phyloP scores from a whole-genome alignment of 352 stramenopile genomes.

The Salisapilia sapeloensis region DNA sequence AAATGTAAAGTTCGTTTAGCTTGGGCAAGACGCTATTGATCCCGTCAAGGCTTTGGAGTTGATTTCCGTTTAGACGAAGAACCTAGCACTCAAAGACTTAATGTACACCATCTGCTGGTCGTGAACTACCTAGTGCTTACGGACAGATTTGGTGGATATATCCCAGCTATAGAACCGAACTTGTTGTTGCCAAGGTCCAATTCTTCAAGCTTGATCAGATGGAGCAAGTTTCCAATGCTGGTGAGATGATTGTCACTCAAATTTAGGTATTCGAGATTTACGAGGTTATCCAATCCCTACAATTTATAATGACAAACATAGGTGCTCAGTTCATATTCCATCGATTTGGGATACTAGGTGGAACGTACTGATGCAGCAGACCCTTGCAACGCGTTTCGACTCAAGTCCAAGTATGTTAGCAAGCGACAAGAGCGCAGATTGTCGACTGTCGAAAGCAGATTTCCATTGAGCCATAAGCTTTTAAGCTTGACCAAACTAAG shows the following conservation, averaged over 20 bases:
- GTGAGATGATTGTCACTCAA: slow-evolving; percentile 37
- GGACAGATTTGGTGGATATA: slow-evolving; percentile 28
- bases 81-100: slow-evolving; percentile 7
- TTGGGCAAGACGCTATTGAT: slow-evolving; percentile 14
- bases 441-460: slow-evolving; percentile 25
- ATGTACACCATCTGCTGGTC: neutral
- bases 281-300: slow-evolving; percentile 33
- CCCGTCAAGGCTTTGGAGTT: slow-evolving; percentile 18
- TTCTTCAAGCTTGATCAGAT: slow-evolving; percentile 56
- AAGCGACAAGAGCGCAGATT: slow-evolving; percentile 29
- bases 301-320: neutral
- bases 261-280: slow-evolving; percentile 42
- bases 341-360: neutral
- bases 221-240: slow-evolving; percentile 30
- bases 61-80: slow-evolving; percentile 20
- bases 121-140: slow-evolving; percentile 7
- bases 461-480: slow-evolving; percentile 50
- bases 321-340: neutral
- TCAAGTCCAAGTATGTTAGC: slow-evolving; percentile 53
- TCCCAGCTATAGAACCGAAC: slow-evolving; percentile 23
- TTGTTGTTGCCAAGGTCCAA: slow-evolving; percentile 46
- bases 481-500: slow-evolving; percentile 48
- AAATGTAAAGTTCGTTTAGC: slow-evolving; percentile 50
- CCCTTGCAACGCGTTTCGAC: slow-evolving; percentile 29
- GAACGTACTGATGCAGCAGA: slow-evolving; percentile 16